Base-by-base conservation (phyloP, 2,329 filamentous ascomycete species). In the Pseudogymnoascus sp. region DNA sequence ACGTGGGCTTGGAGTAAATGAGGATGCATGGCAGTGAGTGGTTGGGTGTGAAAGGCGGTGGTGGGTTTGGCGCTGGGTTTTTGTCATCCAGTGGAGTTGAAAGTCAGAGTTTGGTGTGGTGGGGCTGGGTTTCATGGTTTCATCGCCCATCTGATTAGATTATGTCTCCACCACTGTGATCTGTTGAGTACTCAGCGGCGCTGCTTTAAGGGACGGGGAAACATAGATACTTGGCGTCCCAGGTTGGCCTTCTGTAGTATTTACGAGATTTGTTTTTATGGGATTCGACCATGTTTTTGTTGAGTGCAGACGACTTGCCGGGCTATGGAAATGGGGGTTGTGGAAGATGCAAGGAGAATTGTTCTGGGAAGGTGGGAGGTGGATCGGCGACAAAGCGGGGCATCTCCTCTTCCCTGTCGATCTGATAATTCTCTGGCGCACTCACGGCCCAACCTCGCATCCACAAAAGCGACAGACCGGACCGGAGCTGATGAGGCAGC, bases 91-190 rank as follows among this genome's bases (percentile, higher is more conserved):
- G 45, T 52, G 45, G 45, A 52, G 15, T 26, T n/a, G 7, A 7
- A 5, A 18, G 23, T 18, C 9, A n/a, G 26, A 30, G 15, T 30
- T 52, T 52, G 45, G 23, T 52, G 45, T 52, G 45, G 45, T 52
- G 45, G 45, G 45, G 45, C 45, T 6, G 26, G 6, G 45, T 52
- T 52, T 52, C 41, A 52, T 52, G 6, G 45, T 52, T 52, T 52
- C 41, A 52, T 52, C 45, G 5, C n/a, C 45, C 26, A 52, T 52
- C 45, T 52, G 45, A 52, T 52, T 52, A 52, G 45, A 52, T 52
- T 52, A 52, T 18, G 39, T 52, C 45, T 52, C 45, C 45, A 52
- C 45, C 45, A 6, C 26, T 28, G 7, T 30, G n/a, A 12, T 30
- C 23, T 18, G 23, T 52, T 52, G 23, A 12, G 23, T 12, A 45